phyloP scores from a whole-genome alignment of 2,329 filamentous ascomycete species.

The Colletotrichum noveboracense region DNA sequence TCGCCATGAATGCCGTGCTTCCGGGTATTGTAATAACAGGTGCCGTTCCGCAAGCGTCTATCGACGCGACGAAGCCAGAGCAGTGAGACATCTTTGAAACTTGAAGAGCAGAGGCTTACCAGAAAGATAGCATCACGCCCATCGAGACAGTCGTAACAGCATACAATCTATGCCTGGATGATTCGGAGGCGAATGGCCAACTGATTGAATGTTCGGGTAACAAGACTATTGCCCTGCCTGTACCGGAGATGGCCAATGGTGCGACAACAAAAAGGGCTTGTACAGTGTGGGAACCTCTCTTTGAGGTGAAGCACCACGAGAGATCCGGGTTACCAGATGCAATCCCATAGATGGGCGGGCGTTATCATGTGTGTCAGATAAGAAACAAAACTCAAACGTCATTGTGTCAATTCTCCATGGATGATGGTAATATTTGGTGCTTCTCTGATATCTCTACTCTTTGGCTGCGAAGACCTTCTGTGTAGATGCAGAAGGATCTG shows the following conservation, averaged over 20 bases:
- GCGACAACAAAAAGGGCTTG: not conserved
- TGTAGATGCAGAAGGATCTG: not conserved
- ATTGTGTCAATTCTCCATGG: not conserved
- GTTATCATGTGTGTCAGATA: not conserved
- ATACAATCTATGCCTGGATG: not conserved
- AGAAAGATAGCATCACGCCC: not conserved
- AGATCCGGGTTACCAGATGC: not conserved
- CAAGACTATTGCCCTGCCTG: not conserved
- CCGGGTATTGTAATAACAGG: not conserved
- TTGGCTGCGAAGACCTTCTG: not conserved
- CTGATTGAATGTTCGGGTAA: not conserved
- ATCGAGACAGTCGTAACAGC: not conserved
- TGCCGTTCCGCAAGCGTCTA: not conserved
- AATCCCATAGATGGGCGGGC: not conserved
- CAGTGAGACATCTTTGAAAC: not conserved
- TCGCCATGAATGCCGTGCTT: not conserved
- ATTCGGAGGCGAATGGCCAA: not conserved
- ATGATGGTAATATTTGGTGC: not conserved
- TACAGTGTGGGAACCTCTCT: not conserved
- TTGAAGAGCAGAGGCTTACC: not conserved
- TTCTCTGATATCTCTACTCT: not conserved
- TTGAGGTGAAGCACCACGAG: not conserved
- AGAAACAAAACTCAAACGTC: fast-evolving
- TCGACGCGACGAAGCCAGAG: not conserved
- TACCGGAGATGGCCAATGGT: not conserved